Conservation (phyloP, 805 yeast species). For the Cyberlindnera saturnus region DNA sequence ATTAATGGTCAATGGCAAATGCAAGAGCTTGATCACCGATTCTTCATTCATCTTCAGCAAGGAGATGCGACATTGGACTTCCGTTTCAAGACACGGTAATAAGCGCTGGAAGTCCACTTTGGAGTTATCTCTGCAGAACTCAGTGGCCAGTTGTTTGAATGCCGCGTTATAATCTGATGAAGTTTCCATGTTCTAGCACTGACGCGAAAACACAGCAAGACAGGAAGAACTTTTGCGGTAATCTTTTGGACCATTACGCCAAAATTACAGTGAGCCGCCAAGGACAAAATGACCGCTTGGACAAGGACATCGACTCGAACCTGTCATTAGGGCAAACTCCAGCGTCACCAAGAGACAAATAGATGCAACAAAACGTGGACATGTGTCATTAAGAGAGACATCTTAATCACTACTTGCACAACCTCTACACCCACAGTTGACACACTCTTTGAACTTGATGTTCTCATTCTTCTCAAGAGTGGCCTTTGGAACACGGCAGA, state of each 20-base stretch:
- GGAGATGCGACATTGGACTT: background rate
- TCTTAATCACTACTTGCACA: constrained; percentile 67
- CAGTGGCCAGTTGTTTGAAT: background rate
- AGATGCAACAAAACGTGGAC: too few species aligned
- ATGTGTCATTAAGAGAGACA: background rate
- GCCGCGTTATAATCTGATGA: background rate
- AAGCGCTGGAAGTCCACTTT: background rate
- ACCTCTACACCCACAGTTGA: constrained; percentile 82
- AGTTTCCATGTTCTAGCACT: too few species aligned
- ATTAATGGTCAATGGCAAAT: constrained; percentile 1
- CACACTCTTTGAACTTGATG: constrained; percentile 46
- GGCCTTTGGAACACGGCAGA: constrained; percentile 78
- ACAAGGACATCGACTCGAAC: too few species aligned
- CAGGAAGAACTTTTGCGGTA: too few species aligned
- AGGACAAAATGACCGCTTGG: background rate
- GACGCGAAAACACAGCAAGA: too few species aligned
- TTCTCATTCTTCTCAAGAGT: constrained; percentile 33
- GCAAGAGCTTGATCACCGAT: constrained; percentile 1
- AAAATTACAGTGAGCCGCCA: background rate
- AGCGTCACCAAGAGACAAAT: too few species aligned
- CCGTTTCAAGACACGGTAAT: constrained; percentile 1
- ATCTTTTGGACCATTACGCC: too few species aligned
- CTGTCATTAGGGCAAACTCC: too few species aligned
- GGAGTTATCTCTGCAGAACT: background rate
- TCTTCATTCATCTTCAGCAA: constrained; percentile 1